Base-by-base conservation (phyloP, 2,329 filamentous ascomycete genomes). In the Zasmidium angulare region DNA sequence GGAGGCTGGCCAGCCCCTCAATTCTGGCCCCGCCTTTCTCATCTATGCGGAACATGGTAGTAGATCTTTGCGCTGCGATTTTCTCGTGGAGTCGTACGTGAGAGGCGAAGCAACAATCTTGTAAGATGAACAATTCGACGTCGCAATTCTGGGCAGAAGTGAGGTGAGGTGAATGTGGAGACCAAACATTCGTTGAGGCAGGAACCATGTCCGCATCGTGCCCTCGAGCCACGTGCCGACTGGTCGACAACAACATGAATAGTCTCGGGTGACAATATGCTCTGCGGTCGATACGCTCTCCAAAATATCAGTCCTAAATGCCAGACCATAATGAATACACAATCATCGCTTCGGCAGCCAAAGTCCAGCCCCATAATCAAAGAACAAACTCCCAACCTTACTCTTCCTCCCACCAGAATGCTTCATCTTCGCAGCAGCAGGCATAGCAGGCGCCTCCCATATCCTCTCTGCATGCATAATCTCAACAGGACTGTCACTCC, bases 351-450 rank as follows among this genome's bases (percentile, higher is more conserved):
- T 69, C 51, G 61, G 63, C 63, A 68, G 46, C 68, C 68, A 71
- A 14, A 70, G 49, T 6, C 67, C 67, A 21, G 61, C 50, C 10
- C 49, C 58, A 40, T 65, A 50, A 59, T 69, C 68, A 52, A 69
- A 72, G 46, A 68, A 64, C 59, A 72, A 56, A 60, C 68, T 71
- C 55, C 51, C 49, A 58, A 58, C 53, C 59, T 62, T 48, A 43
- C 31, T 26, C 53, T 14, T 54, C 50, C 53, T 43, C 48, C 46
- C 46, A 17, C 20, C 48, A 50, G 9, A 48, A 40, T 22, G 22
- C 53, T 47, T 20, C 50, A 47, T 23, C 52, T 19, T 57, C 36
- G 26, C 36, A 9, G 6, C 14, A 7, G 36, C 53, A 43, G 60
- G 63, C 31, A 58, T 55, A 40, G 65, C 64, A 43, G 64, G 64